phyloP scores from a whole-genome alignment of 1,139 yeast genomes.

The Magnusiomyces tetraspermus region DNA sequence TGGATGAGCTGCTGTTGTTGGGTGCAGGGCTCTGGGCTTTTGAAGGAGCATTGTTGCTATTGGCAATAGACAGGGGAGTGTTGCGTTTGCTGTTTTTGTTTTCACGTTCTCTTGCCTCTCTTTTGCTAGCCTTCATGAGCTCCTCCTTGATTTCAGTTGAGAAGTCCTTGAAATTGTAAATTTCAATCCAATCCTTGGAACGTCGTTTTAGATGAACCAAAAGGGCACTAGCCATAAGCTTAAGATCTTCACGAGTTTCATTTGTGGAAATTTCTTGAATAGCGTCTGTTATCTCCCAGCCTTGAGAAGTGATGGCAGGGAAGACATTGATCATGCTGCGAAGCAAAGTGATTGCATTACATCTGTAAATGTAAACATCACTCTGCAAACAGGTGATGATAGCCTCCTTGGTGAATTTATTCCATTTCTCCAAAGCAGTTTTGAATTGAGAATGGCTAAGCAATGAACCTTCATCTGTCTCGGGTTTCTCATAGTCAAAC shows the following conservation, averaged over 20 bases:
- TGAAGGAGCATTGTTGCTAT: slow-evolving; percentile 2
- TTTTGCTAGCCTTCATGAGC: slow-evolving; percentile 17
- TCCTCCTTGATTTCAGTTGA: slow-evolving; percentile 19
- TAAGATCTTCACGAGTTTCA: slow-evolving; percentile 74
- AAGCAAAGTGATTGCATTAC: slow-evolving; percentile 71
- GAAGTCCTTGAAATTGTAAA: slow-evolving; percentile 25
- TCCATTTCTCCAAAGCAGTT: slow-evolving; percentile 46
- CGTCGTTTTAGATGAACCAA: slow-evolving; percentile 61
- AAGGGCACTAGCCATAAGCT: slow-evolving; percentile 68
- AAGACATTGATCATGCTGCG: slow-evolving; percentile 56
- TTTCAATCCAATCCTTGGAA: slow-evolving; percentile 45
- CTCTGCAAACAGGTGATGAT: slow-evolving; percentile 43
- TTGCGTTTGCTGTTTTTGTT: slow-evolving; percentile 1
- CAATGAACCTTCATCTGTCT: slow-evolving; percentile 19
- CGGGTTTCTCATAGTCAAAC: slow-evolving; percentile 17
- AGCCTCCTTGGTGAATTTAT: slow-evolving; percentile 40
- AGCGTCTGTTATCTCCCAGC: slow-evolving; percentile 43
- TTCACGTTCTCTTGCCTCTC: slow-evolving; percentile 16
- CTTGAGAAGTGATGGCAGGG: slow-evolving; percentile 64
- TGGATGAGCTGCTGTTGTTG: background rate
- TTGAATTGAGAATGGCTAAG: slow-evolving; percentile 36
- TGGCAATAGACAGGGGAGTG: slow-evolving; percentile 1
- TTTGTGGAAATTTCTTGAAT: slow-evolving; percentile 41
- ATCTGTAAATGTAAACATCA: slow-evolving; percentile 66
- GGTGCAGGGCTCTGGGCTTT: background rate